Evolutionary conservation across 306 rosid genomes (phyloP).

Genomic region (Gleditsia sinensis): DNA sequence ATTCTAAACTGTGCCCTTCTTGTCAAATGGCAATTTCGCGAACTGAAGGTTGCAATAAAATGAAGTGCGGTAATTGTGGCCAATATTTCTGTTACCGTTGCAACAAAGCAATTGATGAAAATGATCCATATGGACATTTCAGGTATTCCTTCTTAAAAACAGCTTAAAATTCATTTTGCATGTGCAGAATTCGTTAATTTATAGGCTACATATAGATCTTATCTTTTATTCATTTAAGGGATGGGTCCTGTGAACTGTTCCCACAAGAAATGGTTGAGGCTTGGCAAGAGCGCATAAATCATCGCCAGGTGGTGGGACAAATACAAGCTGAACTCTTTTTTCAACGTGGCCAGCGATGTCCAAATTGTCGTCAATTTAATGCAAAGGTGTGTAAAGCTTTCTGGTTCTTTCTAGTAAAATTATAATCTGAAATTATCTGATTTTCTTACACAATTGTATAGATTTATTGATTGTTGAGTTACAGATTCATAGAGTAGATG

Average conservation of each 20-base stretch:
- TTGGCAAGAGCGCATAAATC: slow-evolving; percentile 73
- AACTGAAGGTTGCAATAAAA: slow-evolving; percentile 90
- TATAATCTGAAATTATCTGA: neutral
- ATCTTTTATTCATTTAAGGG: slow-evolving; percentile 45
- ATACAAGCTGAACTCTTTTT: slow-evolving; percentile 57
- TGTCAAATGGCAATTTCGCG: slow-evolving; percentile 86
- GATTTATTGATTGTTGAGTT: slow-evolving; percentile 24
- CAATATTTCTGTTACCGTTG: slow-evolving; percentile 86
- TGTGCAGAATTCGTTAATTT: slow-evolving; percentile 18
- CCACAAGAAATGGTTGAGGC: slow-evolving; percentile 60
- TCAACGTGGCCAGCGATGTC: slow-evolving; percentile 54
- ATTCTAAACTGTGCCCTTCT: slow-evolving; percentile 84
- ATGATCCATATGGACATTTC: slow-evolving; percentile 71
- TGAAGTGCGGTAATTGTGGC: slow-evolving; percentile 79
- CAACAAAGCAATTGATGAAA: slow-evolving; percentile 66
- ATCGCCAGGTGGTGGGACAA: slow-evolving; percentile 65
- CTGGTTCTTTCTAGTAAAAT: slow-evolving; percentile 4
- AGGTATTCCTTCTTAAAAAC: slow-evolving; percentile 46
- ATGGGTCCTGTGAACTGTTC: slow-evolving; percentile 74
- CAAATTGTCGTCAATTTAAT: slow-evolving; percentile 82
- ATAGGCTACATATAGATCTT: slow-evolving; percentile 25
- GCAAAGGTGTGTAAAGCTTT: slow-evolving; percentile 69
- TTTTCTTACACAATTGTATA: neutral
- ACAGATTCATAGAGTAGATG: neutral
- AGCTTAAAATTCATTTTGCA: slow-evolving; percentile 28